Percentiles rank a stretch among this genome's conserved stretches.
Conservation (phyloP, 768 basidiomycete species). For the Paxillus rubicundulus region DNA sequence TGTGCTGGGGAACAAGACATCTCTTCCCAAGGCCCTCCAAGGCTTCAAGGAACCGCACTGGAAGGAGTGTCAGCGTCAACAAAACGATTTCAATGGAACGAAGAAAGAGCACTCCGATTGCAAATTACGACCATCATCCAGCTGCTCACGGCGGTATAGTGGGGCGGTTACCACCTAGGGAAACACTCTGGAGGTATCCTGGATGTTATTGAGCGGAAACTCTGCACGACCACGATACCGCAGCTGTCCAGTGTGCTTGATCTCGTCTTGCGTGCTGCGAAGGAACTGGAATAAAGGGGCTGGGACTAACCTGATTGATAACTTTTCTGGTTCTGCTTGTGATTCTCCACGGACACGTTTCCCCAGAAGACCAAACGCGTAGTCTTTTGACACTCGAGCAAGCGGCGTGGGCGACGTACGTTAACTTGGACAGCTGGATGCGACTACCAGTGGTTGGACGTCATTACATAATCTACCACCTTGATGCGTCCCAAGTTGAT, state of each 20-base stretch:
- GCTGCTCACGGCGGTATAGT: conserved; percentile 8
- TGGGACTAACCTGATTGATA: conserved; percentile 6
- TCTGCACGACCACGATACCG: conserved; percentile 8
- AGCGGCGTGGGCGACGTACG: no score
- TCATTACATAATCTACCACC: no score
- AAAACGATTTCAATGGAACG: background rate
- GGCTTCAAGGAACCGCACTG: no score
- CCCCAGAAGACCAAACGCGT: no score
- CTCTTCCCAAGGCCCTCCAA: no score
- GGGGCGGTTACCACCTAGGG: conserved; percentile 17
- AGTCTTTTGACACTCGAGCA: no score
- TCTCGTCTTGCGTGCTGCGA: conserved; percentile 20
- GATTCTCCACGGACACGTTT: background rate
- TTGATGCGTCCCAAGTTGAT: no score
- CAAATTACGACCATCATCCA: conserved; percentile 30
- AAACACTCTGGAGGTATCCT: conserved; percentile 3
- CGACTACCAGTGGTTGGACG: no score
- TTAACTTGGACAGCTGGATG: no score
- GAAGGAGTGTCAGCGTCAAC: no score
- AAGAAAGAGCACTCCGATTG: conserved; percentile 20
- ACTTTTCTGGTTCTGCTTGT: background rate
- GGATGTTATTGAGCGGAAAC: conserved; percentile 14
- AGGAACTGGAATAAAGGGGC: background rate
- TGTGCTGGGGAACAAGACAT: no score
- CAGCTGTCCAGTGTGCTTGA: conserved; percentile 22